These are phyloP conservation scores for Boletus fagicola DNA, from an alignment of 768 basidiomycete genomes.

Conservation along the genomic window DNA sequence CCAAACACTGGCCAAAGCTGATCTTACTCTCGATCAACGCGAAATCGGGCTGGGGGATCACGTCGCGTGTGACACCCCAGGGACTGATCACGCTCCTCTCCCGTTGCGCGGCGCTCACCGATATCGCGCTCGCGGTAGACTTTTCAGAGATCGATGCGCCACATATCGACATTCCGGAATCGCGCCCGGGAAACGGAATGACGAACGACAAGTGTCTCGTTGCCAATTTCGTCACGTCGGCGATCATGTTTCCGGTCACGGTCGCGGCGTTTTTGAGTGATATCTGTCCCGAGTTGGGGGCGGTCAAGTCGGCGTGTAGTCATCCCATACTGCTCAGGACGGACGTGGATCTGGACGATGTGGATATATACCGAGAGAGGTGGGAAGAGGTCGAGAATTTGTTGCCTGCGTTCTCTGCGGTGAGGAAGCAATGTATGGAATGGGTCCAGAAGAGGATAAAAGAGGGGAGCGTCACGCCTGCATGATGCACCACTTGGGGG, in stretches of 20 bases:
- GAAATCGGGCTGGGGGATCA: constrained; percentile 18
- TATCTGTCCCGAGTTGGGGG: constrained; percentile 19
- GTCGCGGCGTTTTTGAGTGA: constrained; percentile 29
- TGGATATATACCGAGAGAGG: constrained; percentile 8
- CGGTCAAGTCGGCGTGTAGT: constrained; percentile 16
- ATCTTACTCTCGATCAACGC: constrained; percentile 16
- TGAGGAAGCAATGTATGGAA: constrained; percentile 18
- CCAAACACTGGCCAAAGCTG: constrained; percentile 24
- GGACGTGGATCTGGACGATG: constrained; percentile 9
- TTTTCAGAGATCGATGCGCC: constrained; percentile 18
- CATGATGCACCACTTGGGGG: background rate
- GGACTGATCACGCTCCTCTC: constrained; percentile 25
- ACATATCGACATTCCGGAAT: background rate
- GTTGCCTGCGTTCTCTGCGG: constrained; percentile 23
- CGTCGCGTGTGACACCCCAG: constrained; percentile 17
- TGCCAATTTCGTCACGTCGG: constrained; percentile 23
- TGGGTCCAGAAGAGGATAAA: background rate
- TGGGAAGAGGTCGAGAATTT: constrained; percentile 26
- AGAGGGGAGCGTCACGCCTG: background rate
- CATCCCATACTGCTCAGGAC: background rate
- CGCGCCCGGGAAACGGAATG: constrained; percentile 12
- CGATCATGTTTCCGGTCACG: constrained; percentile 16
- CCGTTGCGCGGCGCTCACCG: constrained; percentile 5
- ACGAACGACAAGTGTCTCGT: constrained; percentile 4
- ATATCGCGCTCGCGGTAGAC: constrained; percentile 23